Base-by-base conservation (phyloP, 179 eudicot species). In the Dionaea muscipula region DNA sequence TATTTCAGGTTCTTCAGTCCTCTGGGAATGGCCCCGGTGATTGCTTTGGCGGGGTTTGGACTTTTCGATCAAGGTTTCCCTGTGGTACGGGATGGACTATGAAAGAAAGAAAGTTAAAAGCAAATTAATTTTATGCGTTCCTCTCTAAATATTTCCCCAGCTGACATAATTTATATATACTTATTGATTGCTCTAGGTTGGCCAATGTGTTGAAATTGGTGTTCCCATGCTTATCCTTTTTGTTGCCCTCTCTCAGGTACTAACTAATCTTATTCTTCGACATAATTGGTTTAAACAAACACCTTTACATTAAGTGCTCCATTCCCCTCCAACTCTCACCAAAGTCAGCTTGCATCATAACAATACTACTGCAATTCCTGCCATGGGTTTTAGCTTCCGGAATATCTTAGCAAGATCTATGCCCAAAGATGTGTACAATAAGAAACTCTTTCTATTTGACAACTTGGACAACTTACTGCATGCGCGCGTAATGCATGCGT, bases 61-160 rank as follows among this genome's bases (percentile, higher is more conserved):
- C 75, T 91, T 36, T 78, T 91, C 51, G 96, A 91, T 57, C 74
- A 85, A 75, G 96, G 98, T 67, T 91, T 91, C 67, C 96, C 96
- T 33, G 75, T 87, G 96, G 98, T 91, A 69, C 40, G 77, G 55
- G 51, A 26, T 15, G 27, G 17, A 17, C 18, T 28, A 8, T 28
- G 35, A 28, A 28, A 28, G 35, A n/a, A n/a, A n/a, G n/a, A n/a
- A n/a, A n/a, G n/a, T n/a, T n/a, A 37, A 56, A 36, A 43, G 12
- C 0, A n/a, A 54, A 25, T 9, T 15, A 38, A 18, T 36, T 20
- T 22, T 23, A 8, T 44, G 45, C 27, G 26, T 40, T 6, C 24
- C 27, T 12, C 37, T 12, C 6, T 33, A 43, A 9, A 23, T 24
- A 48, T 23, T 3, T n/a, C 21, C n/a, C n/a, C 28, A 4, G 3